Conservation (phyloP, 2,329 filamentous ascomycete species). For the Didymella arachidicola region DNA sequence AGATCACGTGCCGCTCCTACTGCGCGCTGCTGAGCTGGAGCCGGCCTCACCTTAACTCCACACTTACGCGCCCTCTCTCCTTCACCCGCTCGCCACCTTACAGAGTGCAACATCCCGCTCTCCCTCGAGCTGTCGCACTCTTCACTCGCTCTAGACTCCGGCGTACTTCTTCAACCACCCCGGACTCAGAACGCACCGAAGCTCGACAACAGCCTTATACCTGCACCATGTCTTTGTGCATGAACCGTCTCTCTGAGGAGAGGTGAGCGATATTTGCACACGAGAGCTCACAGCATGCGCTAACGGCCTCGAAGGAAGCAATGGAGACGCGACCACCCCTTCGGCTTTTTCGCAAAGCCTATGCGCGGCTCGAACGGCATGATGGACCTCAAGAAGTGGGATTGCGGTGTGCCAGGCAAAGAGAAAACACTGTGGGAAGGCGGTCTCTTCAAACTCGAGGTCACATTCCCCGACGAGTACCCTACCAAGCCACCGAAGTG, state of each 20-base stretch:
- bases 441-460: constrained; percentile 93
- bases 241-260: constrained; percentile 68
- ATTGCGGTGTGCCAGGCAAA: constrained; percentile 95
- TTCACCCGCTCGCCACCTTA: constrained; percentile 23
- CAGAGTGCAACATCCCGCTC: constrained; percentile 14
- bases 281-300: neutral
- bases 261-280: constrained; percentile 32
- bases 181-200: neutral
- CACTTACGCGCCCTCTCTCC: constrained; percentile 18
- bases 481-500: constrained; percentile 99
- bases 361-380: constrained; percentile 79
- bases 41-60: constrained; percentile 26
- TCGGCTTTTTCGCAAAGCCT: constrained; percentile 95
- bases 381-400: constrained; percentile 93
- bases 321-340: constrained; percentile 96
- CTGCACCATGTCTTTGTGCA: constrained; percentile 78
- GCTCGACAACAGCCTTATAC: constrained; percentile 7
- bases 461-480: constrained; percentile 96
- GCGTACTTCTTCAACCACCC: neutral
- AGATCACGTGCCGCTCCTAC: constrained; percentile 28
- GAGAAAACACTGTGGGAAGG: constrained; percentile 98
- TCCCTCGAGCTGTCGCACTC: neutral
- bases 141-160: neutral
- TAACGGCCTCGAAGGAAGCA: constrained; percentile 76
- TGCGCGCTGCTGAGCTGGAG: constrained; percentile 9